phyloP scores from a whole-genome alignment of 331 rosid species.

The Acacia concinna region DNA sequence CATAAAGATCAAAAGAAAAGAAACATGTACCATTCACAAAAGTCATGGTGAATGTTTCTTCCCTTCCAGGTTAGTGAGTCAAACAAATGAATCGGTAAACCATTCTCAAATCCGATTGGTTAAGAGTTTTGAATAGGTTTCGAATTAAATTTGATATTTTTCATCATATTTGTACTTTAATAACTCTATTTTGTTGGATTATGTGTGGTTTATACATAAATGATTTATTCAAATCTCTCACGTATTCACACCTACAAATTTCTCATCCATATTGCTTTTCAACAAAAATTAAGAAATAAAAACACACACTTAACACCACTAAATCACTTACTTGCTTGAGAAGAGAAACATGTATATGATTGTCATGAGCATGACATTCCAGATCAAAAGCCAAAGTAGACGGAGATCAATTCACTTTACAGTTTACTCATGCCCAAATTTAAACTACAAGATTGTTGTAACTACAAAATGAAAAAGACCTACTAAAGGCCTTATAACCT shows the following conservation, averaged over 20 bases:
- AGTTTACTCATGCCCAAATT: background rate
- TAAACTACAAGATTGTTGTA: background rate
- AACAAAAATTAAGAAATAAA: background rate
- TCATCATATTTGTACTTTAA: too few species aligned
- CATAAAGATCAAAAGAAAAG: background rate
- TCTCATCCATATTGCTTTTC: too few species aligned
- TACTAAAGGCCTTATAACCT: too few species aligned
- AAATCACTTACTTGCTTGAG: background rate
- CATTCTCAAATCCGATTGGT: too few species aligned
- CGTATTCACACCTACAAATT: background rate
- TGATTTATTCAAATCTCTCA: background rate
- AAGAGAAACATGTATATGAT: background rate
- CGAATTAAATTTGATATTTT: too few species aligned
- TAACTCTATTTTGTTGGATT: too few species aligned
- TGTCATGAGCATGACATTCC: background rate
- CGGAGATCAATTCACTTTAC: conserved; percentile 1
- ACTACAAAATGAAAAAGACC: background rate
- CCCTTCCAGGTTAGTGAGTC: too few species aligned
- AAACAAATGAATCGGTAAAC: too few species aligned
- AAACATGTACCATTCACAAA: conserved; percentile 9
- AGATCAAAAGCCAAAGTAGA: conserved; percentile 15
- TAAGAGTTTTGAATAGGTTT: too few species aligned
- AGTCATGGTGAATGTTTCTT: background rate
- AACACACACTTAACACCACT: background rate
- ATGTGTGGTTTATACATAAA: too few species aligned